Conservation (phyloP, 805 yeast genomes). For the Metschnikowia reukaufii region DNA sequence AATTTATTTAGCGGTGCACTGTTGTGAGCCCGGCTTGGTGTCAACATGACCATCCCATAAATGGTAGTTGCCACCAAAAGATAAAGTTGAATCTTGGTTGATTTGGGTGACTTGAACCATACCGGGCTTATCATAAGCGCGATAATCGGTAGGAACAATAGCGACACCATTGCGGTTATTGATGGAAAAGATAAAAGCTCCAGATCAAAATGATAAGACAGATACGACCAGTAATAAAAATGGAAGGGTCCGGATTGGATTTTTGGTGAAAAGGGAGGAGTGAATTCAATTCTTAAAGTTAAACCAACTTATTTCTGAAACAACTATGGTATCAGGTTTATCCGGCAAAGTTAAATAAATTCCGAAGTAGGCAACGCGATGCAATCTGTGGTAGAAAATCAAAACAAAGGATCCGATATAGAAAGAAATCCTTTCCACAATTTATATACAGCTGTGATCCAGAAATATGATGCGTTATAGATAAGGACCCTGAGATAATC, state of each 20-base stretch:
- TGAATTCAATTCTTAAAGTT: background rate
- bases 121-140: constrained; percentile 7
- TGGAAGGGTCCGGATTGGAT: too few species aligned
- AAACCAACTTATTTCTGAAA: too few species aligned
- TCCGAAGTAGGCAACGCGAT: too few species aligned
- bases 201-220: constrained; percentile 1
- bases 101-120: constrained; percentile 6
- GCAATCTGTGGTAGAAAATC: too few species aligned
- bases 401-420: too few species aligned
- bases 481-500: background rate
- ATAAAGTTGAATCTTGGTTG: constrained; percentile 3
- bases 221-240: too few species aligned
- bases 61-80: constrained; percentile 4
- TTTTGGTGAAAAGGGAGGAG: too few species aligned
- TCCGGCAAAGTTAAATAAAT: too few species aligned
- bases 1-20: constrained; percentile 35
- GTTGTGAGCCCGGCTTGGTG: constrained; percentile 27
- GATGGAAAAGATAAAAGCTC: constrained; percentile 11
- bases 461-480: too few species aligned
- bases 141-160: background rate
- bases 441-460: too few species aligned
- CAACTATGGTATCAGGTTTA: too few species aligned
- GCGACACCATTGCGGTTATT: background rate
- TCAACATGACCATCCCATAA: constrained; percentile 48
- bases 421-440: too few species aligned